Evolutionary conservation across 2,329 filamentous ascomycete species (phyloP), one percentile per base, ranked within the genome.

Genomic region (Neonectria ditissima): DNA sequence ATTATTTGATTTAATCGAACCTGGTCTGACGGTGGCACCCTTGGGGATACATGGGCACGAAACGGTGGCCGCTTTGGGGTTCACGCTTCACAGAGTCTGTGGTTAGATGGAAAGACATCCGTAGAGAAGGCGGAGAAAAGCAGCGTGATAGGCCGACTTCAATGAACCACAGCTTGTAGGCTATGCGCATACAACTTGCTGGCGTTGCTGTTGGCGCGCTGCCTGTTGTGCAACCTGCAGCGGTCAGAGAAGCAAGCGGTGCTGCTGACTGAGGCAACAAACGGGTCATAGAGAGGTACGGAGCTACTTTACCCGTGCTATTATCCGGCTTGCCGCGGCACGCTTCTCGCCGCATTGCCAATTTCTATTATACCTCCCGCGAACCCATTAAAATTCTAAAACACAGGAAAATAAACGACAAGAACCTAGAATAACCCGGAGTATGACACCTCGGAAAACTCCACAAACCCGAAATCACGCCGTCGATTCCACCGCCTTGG

Each of bases 21-120:
- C 52, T 50, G 53, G 34, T 60, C 22, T 7, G 67, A 71, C 70
- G 67, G 70, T 69, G 52, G 50, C 41, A n/a, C 45, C 45, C 47
- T 63, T 53, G 26, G 24, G 39, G 53, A 50, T 32, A 41, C 44
- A 28, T 20, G 26, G 45, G 45, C 51, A 39, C 44, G 16, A 62
- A 73, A 73, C 57, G 65, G 69, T 73, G 66, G 48, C 70, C 44
- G 50, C 9, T 32, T 59, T 13, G 13, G 59, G 41, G 32, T 41
- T 39, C 30, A 32, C 30, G 9, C 28, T 9, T 18, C 8, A 18
- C 26, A 26, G 55, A n/a, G 24, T n/a, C 28, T 13, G 10, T n/a
- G n/a, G 6, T 32, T 5, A 18, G 18, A 32, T 30, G 11, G 10
- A 28, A 32, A 20, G n/a, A 50, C 28, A 20, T 20, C 9, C 28